phyloP scores from a whole-genome alignment of 2,329 filamentous ascomycete species.

The Ophiostoma sp. region DNA sequence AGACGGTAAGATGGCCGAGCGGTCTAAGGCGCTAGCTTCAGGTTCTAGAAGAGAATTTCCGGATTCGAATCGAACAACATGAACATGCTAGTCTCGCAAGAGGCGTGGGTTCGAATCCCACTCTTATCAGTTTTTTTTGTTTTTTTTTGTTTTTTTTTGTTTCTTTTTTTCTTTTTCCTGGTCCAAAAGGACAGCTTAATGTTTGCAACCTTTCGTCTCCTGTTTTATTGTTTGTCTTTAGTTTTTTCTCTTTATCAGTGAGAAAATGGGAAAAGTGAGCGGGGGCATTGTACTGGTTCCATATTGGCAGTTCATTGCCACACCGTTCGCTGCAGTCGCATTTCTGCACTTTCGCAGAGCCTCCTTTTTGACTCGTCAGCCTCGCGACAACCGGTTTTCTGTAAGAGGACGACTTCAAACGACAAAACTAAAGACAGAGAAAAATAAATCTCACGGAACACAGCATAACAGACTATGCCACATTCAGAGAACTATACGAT shows the following conservation, averaged over 20 bases:
- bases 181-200: neutral
- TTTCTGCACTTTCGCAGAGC: conserved; percentile 12
- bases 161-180: neutral
- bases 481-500: neutral
- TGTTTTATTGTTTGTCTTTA: neutral
- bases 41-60: neutral
- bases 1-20: neutral
- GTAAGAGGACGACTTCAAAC: neutral
- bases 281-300: neutral
- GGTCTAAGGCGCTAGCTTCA: neutral
- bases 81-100: neutral
- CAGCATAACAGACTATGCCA: conserved; percentile 3
- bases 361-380: conserved; percentile 2
- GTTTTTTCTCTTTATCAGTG: neutral
- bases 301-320: neutral
- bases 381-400: neutral
- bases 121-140: neutral
- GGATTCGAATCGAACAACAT: neutral
- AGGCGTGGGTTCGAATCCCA: neutral
- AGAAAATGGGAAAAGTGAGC: neutral
- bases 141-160: neutral
- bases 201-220: neutral
- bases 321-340: neutral
- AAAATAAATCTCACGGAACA: neutral
- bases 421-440: neutral